These are phyloP conservation scores for Citrus cavaleriei DNA, from an alignment of 345 rosid species.

Conservation along the genomic window DNA sequence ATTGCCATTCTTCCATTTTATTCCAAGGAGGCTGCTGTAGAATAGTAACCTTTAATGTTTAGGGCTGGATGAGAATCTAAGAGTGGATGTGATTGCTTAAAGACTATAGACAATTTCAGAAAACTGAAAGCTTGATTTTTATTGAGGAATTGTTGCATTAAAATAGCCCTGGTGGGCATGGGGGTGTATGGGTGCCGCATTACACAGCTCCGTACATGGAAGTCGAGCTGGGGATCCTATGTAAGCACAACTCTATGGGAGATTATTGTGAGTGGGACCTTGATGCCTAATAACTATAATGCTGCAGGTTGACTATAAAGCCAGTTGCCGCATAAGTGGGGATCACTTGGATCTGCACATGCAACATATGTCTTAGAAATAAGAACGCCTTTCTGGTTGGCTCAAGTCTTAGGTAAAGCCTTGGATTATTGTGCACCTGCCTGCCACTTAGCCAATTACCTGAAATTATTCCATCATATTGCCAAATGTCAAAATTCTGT, in stretches of 20 bases:
- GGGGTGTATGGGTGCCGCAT: not conserved
- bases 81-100: not conserved
- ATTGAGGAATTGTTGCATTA: not conserved
- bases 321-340: not conserved
- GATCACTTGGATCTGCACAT: not conserved
- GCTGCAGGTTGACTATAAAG: not conserved
- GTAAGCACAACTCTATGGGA: not conserved
- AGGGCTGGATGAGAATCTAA: not conserved
- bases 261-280: not conserved
- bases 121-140: not conserved
- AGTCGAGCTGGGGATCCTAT: not conserved
- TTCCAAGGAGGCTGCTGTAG: not conserved
- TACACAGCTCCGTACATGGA: not conserved
- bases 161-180: not conserved
- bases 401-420: not conserved
- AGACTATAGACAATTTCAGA: not conserved
- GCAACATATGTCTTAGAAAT: not conserved
- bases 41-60: not conserved
- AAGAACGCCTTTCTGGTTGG: constrained; percentile 2
- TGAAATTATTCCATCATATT: not conserved
- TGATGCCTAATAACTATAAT: not conserved
- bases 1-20: not conserved
- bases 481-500: not conserved
- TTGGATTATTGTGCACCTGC: not conserved
- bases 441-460: not conserved